phyloP scores from a whole-genome alignment of 345 rosid genomes.

The Aethionema arabicum region DNA sequence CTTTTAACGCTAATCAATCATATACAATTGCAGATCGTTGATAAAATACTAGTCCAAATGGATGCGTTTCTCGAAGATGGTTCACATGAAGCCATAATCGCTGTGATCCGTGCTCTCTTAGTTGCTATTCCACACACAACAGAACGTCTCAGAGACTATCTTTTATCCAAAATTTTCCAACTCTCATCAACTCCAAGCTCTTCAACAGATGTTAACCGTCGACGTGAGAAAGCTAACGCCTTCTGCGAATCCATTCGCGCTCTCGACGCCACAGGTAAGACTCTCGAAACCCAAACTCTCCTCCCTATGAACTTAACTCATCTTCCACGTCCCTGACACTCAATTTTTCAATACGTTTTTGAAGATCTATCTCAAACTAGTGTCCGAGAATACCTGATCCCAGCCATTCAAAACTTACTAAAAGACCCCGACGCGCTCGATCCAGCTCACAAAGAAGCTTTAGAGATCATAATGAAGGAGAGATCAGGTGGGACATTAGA shows the following conservation, averaged over 20 bases:
- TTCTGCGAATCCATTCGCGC: conserved; percentile 96
- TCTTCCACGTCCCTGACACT: neutral
- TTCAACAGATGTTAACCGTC: conserved; percentile 60
- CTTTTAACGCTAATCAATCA: conserved; percentile 16
- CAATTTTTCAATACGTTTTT: conserved; percentile 7
- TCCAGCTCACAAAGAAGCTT: conserved; percentile 96
- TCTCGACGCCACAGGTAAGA: conserved; percentile 85
- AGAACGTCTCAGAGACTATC: conserved; percentile 85
- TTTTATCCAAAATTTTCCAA: conserved; percentile 83
- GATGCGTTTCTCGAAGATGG: conserved; percentile 99
- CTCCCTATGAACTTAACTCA: conserved; percentile 5
- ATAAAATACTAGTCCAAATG: conserved; percentile 97
- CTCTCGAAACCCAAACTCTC: conserved; percentile 27
- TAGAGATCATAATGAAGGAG: conserved; percentile 87
- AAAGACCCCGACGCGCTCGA: conserved; percentile 83
- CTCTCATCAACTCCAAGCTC: conserved; percentile 63
- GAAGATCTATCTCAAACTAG: conserved; percentile 75
- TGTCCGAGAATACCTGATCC: conserved; percentile 72
- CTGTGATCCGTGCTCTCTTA: conserved; percentile 81
- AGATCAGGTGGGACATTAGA: conserved; percentile 87
- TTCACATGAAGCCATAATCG: conserved; percentile 89
- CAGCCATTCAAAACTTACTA: conserved; percentile 77
- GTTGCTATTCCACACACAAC: conserved; percentile 94
- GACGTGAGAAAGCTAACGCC: conserved; percentile 83
- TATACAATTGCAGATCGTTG: conserved; percentile 72